Conservation (phyloP, 208 protist species). For the Balamuthia mandrillaris region DNA sequence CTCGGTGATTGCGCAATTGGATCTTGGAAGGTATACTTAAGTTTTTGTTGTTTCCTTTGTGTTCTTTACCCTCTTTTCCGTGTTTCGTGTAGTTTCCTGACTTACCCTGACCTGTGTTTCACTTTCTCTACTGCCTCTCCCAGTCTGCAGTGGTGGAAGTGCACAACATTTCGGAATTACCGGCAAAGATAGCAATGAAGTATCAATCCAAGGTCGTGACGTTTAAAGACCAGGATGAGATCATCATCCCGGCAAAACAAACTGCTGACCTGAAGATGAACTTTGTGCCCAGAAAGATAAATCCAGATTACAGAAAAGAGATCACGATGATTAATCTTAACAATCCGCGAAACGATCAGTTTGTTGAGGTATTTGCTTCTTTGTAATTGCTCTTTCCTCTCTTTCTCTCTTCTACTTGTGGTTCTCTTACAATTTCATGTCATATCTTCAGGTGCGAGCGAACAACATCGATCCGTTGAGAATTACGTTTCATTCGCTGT, state of each 20-base stretch:
- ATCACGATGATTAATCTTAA: slow-evolving; percentile 59
- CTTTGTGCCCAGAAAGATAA: slow-evolving; percentile 59
- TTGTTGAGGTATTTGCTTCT: slow-evolving; percentile 38
- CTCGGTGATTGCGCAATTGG: slow-evolving; percentile 58
- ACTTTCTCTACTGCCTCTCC: too few relatives aligned
- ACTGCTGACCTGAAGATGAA: slow-evolving; percentile 42
- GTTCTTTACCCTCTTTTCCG: background rate
- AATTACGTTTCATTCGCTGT: slow-evolving; percentile 60
- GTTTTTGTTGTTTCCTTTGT: background rate
- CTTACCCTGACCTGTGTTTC: background rate
- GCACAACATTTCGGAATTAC: slow-evolving; percentile 55
- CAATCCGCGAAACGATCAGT: slow-evolving; percentile 50
- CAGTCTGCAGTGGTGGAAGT: slow-evolving; percentile 25
- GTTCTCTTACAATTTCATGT: too few relatives aligned
- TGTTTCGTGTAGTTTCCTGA: background rate
- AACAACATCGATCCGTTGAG: slow-evolving; percentile 68
- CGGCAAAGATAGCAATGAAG: slow-evolving; percentile 33
- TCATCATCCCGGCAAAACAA: slow-evolving; percentile 42
- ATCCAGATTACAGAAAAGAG: slow-evolving; percentile 59
- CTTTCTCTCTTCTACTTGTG: too few relatives aligned
- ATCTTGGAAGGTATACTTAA: background rate
- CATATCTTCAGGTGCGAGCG: slow-evolving; percentile 24
- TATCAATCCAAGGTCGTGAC: slow-evolving; percentile 56
- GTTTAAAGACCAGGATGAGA: background rate
- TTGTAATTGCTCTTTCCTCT: too few relatives aligned